Evolutionary conservation across 345 rosid genomes (phyloP).

Genomic region (Eucalyptus fibrosa): DNA sequence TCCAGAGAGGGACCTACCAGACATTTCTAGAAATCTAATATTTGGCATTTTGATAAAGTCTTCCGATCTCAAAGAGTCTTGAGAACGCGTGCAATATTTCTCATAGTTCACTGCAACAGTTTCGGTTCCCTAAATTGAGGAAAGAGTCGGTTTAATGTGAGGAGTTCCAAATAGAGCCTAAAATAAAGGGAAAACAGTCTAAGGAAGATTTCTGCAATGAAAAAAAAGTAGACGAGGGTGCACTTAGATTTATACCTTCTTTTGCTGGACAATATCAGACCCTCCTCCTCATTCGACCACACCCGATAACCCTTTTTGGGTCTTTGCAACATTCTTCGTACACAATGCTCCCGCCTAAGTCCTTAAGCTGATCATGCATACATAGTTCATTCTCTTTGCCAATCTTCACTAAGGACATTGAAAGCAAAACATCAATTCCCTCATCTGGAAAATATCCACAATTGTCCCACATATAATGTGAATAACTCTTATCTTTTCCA

Average conservation of each 20-base stretch:
- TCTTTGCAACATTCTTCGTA: too few species aligned
- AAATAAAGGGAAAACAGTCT: too few species aligned
- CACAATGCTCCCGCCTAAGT: too few species aligned
- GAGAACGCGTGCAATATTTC: rapidly evolving
- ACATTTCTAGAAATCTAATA: neutral
- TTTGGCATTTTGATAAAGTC: neutral
- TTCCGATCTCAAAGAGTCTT: neutral
- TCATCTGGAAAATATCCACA: too few species aligned
- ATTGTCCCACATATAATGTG: rapidly evolving
- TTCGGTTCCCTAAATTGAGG: neutral
- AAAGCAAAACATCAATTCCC: too few species aligned
- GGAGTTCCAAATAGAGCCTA: neutral
- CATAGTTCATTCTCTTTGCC: rapidly evolving
- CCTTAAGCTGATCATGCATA: too few species aligned
- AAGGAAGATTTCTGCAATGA: too few species aligned
- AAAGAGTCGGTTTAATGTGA: neutral
- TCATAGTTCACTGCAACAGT: neutral
- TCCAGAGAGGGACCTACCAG: neutral
- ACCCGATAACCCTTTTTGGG: too few species aligned
- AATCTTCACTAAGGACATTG: too few species aligned
- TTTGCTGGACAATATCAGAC: too few species aligned
- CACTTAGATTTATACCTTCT: too few species aligned
- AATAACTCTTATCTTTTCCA: neutral
- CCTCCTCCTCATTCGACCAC: neutral
- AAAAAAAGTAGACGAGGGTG: too few species aligned